Evolutionary conservation across 352 stramenopile species (phyloP), one percentile per base, ranked within the genome.

Genomic region (Peronosclerospora sorghi): DNA sequence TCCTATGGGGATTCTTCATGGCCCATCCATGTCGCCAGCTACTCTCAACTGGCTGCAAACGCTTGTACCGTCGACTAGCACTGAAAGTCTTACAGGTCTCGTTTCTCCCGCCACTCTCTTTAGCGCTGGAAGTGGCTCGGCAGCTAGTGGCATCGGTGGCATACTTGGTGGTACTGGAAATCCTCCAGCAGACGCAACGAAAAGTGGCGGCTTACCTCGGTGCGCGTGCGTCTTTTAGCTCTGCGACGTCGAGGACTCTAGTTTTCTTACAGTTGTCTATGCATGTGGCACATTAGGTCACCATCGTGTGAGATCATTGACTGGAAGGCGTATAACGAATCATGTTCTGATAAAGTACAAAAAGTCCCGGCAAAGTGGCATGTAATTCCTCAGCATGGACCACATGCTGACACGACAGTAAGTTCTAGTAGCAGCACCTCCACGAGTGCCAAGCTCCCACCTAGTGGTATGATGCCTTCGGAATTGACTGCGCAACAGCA

Each of bases 301-400:
- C 62, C 69, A 17, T 85, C 75, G 19, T 81, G 73, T 37, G 77
- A 86, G 34, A 80, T 82, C 36, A 90, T 90, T 43, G 77, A 90
- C 60, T 90, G 77, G 77, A 90, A 90, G 45, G 68, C 72, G 41
- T 86, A 87, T 60, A 90, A 90, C 41, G 77, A 90, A 18, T 64
- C 73, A 0, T 52, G 48, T 12, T 54, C 45, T 2, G 75, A 87
- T 38, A 81, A 83, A 45, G 48, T 52, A 0, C 65, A 75, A 28
- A 83, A 83, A 29, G 72, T 79, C 19, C 35, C 59, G 8, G 40
- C 59, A 24, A 85, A 84, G 45, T 90, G 77, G 77, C 67, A 73
- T 15, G 73, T 86, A 20, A 90, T 90, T 21, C 77, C 77, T 18
- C 77, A 90, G 51, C 69, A 86, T 32, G 73, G 77, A 0, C 74